Base-by-base conservation (phyloP, 805 yeast species). In the Monosporozyma servazzii region DNA sequence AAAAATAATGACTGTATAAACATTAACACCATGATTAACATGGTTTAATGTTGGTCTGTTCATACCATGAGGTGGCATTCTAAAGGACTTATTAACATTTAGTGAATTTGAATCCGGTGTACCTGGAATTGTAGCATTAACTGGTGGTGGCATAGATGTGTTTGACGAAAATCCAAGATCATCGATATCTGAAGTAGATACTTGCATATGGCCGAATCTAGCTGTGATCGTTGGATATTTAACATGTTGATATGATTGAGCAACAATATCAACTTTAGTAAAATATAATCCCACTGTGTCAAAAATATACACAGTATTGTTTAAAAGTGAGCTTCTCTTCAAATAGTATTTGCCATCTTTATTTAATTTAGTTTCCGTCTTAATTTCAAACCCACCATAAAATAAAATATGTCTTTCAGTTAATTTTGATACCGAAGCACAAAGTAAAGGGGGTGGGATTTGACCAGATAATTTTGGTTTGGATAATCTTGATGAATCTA, bases 301-400 rank as follows among this genome's bases (percentile, higher is more conserved):
- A 30, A 85, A 67, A n/a, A 84, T 67, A 69, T 78, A 85, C 0
- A 78, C 82, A 42, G 74, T 70, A 48, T 74, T 74, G 60, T 80
- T 82, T 51, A 83, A 57, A 5, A 65, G 66, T 3, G 82, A 68
- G 23, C 71, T 69, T 55, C 75, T 74, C 43, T 74, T 70, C 17
- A 73, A 56, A 25, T 49, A 54, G 36, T 62, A 69, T 55, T 54
- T 71, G 46, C 77, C 78, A 54, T 52, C 63, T 5, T 51, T 55
- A 45, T 56, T 61, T 3, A 61, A 52, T 10, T 55, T 53, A 6
- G 67, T 62, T 17, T 70, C 67, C 7, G 65, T 63, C 18, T 73
- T 72, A 5, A 60, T 54, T 58, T 76, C 77, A 61, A 83, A 78
- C 0, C 93, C 95, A n/a, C 91, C 95, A 60, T 78, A 83, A 53